Evolutionary conservation across 2,329 filamentous ascomycete genomes (phyloP).

Genomic region (Ophiosphaerella narmari): DNA sequence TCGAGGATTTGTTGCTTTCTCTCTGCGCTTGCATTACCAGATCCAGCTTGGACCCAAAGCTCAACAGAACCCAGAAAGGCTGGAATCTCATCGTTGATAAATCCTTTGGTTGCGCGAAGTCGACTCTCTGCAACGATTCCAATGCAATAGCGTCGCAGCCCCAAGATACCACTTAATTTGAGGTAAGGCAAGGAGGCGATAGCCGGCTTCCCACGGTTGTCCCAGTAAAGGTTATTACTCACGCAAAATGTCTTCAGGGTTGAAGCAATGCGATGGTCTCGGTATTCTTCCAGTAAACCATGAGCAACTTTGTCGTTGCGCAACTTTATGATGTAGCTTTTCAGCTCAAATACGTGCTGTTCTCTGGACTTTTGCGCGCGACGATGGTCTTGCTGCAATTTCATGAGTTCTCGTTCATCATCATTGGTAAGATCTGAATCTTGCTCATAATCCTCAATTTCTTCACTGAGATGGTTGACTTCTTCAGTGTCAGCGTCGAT

Average conservation of each 20-base stretch:
- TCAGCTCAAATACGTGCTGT: conserved; percentile 29
- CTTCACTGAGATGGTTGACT: conserved; percentile 9
- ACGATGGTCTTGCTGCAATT: conserved; percentile 8
- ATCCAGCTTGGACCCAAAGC: conserved; percentile 54
- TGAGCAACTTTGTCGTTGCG: conserved; percentile 46
- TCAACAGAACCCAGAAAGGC: conserved; percentile 48
- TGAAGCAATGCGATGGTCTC: conserved; percentile 19
- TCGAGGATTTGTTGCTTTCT: conserved; percentile 41
- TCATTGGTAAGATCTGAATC: conserved; percentile 13
- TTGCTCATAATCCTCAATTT: conserved; percentile 10
- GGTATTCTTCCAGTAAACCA: conserved; percentile 38
- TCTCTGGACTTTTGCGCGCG: conserved; percentile 9
- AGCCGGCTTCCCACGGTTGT: conserved; percentile 33
- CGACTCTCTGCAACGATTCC: conserved; percentile 53
- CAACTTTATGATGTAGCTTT: conserved; percentile 42
- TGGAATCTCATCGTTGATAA: conserved; percentile 50
- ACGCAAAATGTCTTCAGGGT: conserved; percentile 50
- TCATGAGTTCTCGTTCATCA: conserved; percentile 28
- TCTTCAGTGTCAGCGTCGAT: conserved; percentile 8
- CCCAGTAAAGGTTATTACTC: conserved; percentile 53
- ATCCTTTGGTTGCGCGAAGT: conserved; percentile 42
- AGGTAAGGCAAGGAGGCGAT: conserved; percentile 40
- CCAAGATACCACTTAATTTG: conserved; percentile 50
- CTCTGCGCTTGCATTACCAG: conserved; percentile 46
- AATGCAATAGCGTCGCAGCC: conserved; percentile 52